phyloP scores from a whole-genome alignment of 768 basidiomycete species.

The Boletales sp. region DNA sequence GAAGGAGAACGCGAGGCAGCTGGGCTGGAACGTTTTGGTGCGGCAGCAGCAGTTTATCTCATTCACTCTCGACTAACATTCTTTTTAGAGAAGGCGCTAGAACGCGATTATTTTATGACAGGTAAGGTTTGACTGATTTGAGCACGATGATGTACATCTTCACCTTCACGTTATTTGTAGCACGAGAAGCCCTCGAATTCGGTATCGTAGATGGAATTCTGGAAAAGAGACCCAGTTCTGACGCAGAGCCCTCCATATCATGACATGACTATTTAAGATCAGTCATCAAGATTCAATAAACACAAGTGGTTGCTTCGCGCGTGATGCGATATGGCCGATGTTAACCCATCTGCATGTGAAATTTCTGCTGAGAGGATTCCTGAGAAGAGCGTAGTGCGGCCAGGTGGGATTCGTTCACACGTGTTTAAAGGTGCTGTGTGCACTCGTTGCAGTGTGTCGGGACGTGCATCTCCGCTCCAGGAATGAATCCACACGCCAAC shows the following conservation, averaged over 20 bases:
- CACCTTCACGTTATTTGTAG: constrained; percentile 37
- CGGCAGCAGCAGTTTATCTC: constrained; percentile 27
- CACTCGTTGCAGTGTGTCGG: constrained; percentile 11
- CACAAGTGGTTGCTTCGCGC: constrained; percentile 5
- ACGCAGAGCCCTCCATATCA: constrained; percentile 28
- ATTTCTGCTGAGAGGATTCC: constrained; percentile 10
- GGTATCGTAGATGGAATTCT: constrained; percentile 93
- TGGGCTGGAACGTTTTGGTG: constrained; percentile 78
- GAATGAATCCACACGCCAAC: constrained; percentile 17
- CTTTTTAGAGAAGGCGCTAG: constrained; percentile 73
- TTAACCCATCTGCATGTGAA: constrained; percentile 1
- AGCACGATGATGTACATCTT: background rate
- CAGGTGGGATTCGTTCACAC: no score
- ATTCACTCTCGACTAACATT: constrained; percentile 17
- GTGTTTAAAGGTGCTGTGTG: background rate
- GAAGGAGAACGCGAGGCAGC: constrained; percentile 59
- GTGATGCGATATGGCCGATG: constrained; percentile 4
- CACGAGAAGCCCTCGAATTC: constrained; percentile 85
- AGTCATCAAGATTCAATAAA: constrained; percentile 8
- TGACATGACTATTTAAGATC: constrained; percentile 10
- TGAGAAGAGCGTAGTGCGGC: constrained; percentile 12
- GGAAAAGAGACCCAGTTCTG: constrained; percentile 65
- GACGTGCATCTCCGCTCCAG: constrained; percentile 22
- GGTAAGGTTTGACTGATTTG: constrained; percentile 36
- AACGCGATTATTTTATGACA: constrained; percentile 96